Base-by-base conservation (phyloP, 352 stramenopile genomes). In the Saprolegnia diclina region DNA sequence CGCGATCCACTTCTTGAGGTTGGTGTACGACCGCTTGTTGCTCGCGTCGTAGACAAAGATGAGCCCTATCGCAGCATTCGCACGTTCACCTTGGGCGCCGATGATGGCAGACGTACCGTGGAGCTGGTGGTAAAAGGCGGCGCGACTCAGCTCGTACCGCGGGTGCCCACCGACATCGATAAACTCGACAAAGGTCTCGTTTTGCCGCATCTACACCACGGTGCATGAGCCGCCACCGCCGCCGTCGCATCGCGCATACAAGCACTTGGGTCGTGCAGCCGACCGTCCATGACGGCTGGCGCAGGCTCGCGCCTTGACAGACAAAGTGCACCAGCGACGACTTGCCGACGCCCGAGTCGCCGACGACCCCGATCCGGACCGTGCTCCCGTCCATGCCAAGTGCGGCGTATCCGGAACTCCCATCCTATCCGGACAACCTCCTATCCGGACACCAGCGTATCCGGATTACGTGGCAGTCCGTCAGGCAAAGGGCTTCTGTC, bases 271-370 rank as follows among this genome's bases (percentile, higher is more conserved):
- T 76, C 48, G 92, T 86, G 59, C 87, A 95, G 45, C 87, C 87
- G 21, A 85, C 90, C 11, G 87, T 95, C 87, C 85, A 94, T 50
- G 48, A 45, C 6, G 79, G 74, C 16, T 84, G 76, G 46, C 71
- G 26, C 44, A 67, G 71, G 10, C 42, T 42, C 16, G 35, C 19
- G 0, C 68, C 64, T 53, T 76, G 76, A 65, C 87, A 93, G 13
- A 92, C 26, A 7, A 73, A 72, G n/a, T 77, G 79, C 56, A 95
- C 72, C 22, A 95, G 74, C 71, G 83, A 74, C 16, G 84, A 92
- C 76, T 95, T 95, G 21, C 87, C 87, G 32, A 94, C 87, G 54
- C 87, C 87, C 3, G 87, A 95, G 73, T 95, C 87, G 65, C 87
- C 87, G 13, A 95, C 79, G 16, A 94, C 87, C 5, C 92, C 76